Evolutionary conservation across 2,329 filamentous ascomycete genomes (phyloP), one percentile per base, ranked within the genome.

Genomic region (Colletotrichum echinochloae): DNA sequence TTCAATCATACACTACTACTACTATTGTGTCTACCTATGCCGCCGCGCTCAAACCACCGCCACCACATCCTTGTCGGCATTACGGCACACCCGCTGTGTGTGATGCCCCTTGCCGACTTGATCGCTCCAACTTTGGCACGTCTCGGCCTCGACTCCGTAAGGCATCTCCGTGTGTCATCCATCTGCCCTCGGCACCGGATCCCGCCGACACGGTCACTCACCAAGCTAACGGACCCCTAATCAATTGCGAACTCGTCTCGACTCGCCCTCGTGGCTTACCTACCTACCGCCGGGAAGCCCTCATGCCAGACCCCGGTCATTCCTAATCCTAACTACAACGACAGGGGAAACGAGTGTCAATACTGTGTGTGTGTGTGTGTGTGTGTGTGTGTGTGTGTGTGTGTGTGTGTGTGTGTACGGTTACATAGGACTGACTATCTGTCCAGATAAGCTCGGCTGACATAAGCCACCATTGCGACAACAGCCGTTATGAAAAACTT

Each of bases 271-370:
- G 12, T 41, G 52, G 9, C 18, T 54, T 59, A 18, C 12, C 18
- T 3, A 39, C 37, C 16, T 41, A 8, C 20, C 44, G 9, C 23
- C 8, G 11, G 39, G n/a, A 41, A 39, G 23, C 55, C 44, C 28
- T 48, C 55, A 66, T 55, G 62, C 55, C 48, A 70, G 66, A 56
- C 66, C 55, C 55, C 39, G n/a, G 66, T 52, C 20, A 14, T 4
- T 16, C 14, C 48, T 6, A 28, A 28, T 16, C 14, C 48, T 6
- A 28, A 28, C 30, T 1, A 1, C 2, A 14, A 16, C 8, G 65
- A 55, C 49, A 26, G 41, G 51, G 49, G 5, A 7, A n/a, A 7
- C 20, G 49, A 48, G 41, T 35, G 46, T 60, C 37, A 54, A 8
- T 30, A 48, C 18, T 49, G 3, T n/a, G 9, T 20, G 3, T 20